Evolutionary conservation across 805 yeast genomes (phyloP).

Genomic region (Hanseniaspora occidentalis): DNA sequence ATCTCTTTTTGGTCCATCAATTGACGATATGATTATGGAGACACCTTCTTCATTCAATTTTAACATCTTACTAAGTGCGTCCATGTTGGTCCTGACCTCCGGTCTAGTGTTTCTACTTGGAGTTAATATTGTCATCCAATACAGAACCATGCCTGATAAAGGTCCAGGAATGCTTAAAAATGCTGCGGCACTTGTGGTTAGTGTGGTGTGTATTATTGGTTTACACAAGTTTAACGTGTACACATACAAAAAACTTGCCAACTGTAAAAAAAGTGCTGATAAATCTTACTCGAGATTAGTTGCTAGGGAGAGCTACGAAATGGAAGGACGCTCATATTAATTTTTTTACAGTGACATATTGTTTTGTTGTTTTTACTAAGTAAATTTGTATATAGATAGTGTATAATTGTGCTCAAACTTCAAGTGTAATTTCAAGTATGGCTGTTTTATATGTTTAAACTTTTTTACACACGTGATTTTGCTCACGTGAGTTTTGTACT

Average conservation of each 20-base stretch:
- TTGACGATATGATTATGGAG: slow-evolving; percentile 11
- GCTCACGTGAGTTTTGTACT: no score
- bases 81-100: slow-evolving; percentile 17
- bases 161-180: slow-evolving; percentile 10
- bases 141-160: slow-evolving; percentile 21
- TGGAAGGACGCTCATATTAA: no score
- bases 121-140: slow-evolving; percentile 24
- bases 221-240: slow-evolving; percentile 12
- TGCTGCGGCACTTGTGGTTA: slow-evolving; percentile 11
- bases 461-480: no score
- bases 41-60: slow-evolving; percentile 11
- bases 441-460: no score
- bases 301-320: slow-evolving; percentile 5
- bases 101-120: slow-evolving; percentile 23
- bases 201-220: slow-evolving; percentile 9
- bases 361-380: no score
- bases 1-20: slow-evolving; percentile 17
- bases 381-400: no score
- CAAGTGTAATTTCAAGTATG: no score
- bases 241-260: slow-evolving; percentile 9
- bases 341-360: no score
- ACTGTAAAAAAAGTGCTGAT: not conserved
- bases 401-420: no score
- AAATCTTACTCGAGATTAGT: slow-evolving; percentile 3
- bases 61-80: slow-evolving; percentile 17